Conservation (phyloP, 129 eudicot species). For the Pulicaria dysenterica region DNA sequence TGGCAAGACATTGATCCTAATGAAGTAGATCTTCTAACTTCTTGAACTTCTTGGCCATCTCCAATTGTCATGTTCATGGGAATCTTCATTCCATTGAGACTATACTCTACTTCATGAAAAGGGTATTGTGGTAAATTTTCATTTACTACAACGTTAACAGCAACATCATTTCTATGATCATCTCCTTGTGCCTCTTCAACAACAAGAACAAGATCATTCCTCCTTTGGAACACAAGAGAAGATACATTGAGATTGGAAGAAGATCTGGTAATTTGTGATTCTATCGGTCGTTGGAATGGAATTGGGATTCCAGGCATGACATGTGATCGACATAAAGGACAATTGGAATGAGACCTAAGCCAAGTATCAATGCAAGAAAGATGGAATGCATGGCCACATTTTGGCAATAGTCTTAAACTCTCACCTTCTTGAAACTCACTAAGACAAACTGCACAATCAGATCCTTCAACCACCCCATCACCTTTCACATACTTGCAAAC, state of each 20-base stretch:
- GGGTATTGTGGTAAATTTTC: slow-evolving; percentile 32
- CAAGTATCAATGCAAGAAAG: slow-evolving; percentile 79
- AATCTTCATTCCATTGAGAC: slow-evolving; percentile 17
- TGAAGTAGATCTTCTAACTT: slow-evolving; percentile 53
- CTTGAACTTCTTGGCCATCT: slow-evolving; percentile 23
- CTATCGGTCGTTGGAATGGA: slow-evolving; percentile 34
- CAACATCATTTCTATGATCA: slow-evolving; percentile 26
- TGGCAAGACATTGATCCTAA: slow-evolving; percentile 44
- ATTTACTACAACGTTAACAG: slow-evolving; percentile 23
- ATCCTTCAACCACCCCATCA: slow-evolving; percentile 57
- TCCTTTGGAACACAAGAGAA: slow-evolving; percentile 50
- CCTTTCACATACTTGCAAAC: slow-evolving; percentile 55
- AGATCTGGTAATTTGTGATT: slow-evolving; percentile 32
- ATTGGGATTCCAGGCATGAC: slow-evolving; percentile 34
- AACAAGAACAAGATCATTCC: slow-evolving; percentile 56
- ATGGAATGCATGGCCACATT: slow-evolving; percentile 86
- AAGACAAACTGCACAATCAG: slow-evolving; percentile 74
- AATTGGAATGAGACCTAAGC: slow-evolving; percentile 74
- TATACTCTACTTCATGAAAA: slow-evolving; percentile 16
- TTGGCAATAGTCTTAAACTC: slow-evolving; percentile 70
- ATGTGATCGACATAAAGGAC: slow-evolving; percentile 73
- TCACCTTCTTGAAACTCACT: slow-evolving; percentile 76
- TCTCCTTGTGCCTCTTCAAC: slow-evolving; percentile 45
- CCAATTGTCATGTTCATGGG: slow-evolving; percentile 33
- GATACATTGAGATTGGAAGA: slow-evolving; percentile 38